phyloP scores from a whole-genome alignment of 2,329 filamentous ascomycete species.

The Xylariales sp. region DNA sequence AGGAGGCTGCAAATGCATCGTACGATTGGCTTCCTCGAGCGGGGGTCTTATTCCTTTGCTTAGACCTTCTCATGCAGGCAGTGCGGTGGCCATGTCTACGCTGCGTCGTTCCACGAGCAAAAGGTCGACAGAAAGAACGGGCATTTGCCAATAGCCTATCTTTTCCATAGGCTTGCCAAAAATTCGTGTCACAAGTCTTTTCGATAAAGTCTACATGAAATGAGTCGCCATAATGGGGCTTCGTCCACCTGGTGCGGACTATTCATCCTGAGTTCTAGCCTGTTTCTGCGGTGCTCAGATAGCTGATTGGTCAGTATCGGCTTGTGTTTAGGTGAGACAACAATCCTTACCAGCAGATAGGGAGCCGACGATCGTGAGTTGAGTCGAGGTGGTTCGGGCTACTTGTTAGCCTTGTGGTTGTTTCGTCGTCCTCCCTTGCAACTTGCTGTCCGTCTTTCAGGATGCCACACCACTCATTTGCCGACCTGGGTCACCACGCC shows the following conservation, averaged over 20 bases:
- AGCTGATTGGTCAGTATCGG: neutral
- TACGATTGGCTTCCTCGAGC: slow-evolving; percentile 5
- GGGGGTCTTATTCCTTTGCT: slow-evolving; percentile 3
- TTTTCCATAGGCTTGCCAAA: neutral
- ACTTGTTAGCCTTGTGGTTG: too few species aligned
- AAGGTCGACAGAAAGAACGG: too few species aligned
- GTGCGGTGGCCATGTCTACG: neutral
- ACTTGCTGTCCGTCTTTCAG: too few species aligned
- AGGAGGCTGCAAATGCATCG: neutral
- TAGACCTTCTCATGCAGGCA: neutral
- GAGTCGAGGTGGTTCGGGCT: too few species aligned
- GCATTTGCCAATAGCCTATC: neutral
- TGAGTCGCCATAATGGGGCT: too few species aligned
- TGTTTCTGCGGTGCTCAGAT: neutral
- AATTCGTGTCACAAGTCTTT: too few species aligned
- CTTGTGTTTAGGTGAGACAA: neutral
- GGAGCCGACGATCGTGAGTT: neutral
- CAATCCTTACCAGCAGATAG: neutral
- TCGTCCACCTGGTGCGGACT: too few species aligned
- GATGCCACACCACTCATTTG: too few species aligned
- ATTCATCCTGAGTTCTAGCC: neutral
- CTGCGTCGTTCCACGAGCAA: neutral
- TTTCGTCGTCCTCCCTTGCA: too few species aligned
- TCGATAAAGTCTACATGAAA: too few species aligned
- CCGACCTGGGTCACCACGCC: too few species aligned